phyloP scores from a whole-genome alignment of 441 rosid species.

The Hura crepitans region DNA sequence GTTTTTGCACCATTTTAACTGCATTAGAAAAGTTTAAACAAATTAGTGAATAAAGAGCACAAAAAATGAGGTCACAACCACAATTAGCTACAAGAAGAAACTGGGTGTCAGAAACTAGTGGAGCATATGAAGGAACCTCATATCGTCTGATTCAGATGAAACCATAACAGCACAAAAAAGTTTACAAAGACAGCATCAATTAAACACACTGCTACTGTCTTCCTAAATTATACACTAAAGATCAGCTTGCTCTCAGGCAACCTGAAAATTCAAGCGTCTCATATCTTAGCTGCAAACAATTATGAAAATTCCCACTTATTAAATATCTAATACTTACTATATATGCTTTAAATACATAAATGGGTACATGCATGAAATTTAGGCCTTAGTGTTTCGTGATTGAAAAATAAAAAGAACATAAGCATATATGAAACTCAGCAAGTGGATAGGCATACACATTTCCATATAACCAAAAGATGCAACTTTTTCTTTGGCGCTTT shows the following conservation, averaged over 20 bases:
- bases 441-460: not conserved
- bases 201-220: not conserved
- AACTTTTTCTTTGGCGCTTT: not conserved
- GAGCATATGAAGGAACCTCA: not conserved
- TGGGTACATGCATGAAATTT: not conserved
- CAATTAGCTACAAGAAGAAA: not conserved
- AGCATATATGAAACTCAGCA: not conserved
- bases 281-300: not conserved
- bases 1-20: constrained; percentile 45
- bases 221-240: not conserved
- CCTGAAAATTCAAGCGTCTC: not conserved
- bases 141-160: not conserved
- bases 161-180: not conserved
- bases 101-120: not conserved
- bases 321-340: not conserved
- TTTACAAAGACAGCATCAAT: not conserved
- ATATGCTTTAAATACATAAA: not conserved
- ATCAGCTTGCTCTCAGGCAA: not conserved
- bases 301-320: not conserved
- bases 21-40: constrained; percentile 12
- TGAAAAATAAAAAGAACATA: not conserved
- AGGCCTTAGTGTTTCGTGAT: not conserved
- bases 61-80: not conserved
- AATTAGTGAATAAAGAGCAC: constrained; percentile 1
- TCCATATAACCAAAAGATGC: not conserved